These are phyloP conservation scores for Fusarium sp. DNA, from an alignment of 2,329 filamentous ascomycete species.

Conservation along the genomic window DNA sequence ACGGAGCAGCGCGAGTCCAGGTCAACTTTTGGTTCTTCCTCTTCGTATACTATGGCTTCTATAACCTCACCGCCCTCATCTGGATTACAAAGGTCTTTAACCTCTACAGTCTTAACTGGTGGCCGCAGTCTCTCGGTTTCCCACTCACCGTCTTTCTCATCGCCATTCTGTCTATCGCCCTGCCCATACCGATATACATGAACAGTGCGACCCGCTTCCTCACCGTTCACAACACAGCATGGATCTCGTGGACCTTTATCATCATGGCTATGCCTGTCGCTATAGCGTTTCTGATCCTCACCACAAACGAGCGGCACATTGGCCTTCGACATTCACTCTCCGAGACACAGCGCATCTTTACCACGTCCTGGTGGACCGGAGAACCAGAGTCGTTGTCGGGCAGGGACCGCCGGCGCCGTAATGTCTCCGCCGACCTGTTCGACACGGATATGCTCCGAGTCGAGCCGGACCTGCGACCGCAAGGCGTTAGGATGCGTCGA, in stretches of 20 bases:
- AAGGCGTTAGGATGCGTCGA: conserved; percentile 57
- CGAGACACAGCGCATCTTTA: conserved; percentile 76
- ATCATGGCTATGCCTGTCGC: conserved; percentile 77
- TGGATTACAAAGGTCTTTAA: conserved; percentile 81
- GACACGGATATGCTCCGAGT: conserved; percentile 51
- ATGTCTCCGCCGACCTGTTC: conserved; percentile 51
- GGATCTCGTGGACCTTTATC: conserved; percentile 77
- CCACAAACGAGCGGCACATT: conserved; percentile 73
- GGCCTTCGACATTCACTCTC: conserved; percentile 70
- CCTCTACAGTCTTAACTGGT: conserved; percentile 78
- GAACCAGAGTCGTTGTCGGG: conserved; percentile 62
- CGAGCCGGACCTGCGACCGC: conserved; percentile 40
- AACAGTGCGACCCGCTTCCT: conserved; percentile 64
- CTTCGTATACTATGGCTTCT: conserved; percentile 76
- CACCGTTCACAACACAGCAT: conserved; percentile 72
- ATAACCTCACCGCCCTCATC: conserved; percentile 74
- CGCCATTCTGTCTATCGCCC: conserved; percentile 68
- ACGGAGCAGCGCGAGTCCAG: conserved; percentile 71
- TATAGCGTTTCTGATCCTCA: conserved; percentile 72
- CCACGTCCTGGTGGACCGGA: conserved; percentile 73
- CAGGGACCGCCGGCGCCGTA: conserved; percentile 56
- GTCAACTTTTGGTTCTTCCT: conserved; percentile 81
- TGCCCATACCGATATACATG: conserved; percentile 71
- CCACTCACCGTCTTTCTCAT: conserved; percentile 72
- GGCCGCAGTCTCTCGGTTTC: conserved; percentile 73